These are phyloP conservation scores for Porcisia hertigi DNA, from an alignment of 208 protist species.

Conservation along the genomic window DNA sequence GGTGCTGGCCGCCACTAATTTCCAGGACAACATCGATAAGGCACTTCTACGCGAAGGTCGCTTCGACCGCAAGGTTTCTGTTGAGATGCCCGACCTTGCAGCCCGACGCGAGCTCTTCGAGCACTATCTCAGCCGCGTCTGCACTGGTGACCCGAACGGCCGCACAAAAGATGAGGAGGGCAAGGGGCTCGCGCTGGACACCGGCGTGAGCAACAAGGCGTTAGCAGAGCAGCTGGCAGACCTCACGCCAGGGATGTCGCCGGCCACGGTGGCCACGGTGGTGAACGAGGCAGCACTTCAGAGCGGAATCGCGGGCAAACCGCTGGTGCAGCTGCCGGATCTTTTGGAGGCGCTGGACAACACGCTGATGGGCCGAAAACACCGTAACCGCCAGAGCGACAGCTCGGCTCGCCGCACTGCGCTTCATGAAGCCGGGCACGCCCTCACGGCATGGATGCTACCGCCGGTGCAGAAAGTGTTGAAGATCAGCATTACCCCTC, in stretches of 20 bases:
- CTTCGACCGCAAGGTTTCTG: constrained; percentile 87
- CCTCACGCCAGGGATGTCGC: constrained; percentile 89
- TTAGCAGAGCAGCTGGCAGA: constrained; percentile 55
- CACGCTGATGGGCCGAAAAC: constrained; percentile 79
- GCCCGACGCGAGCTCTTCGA: constrained; percentile 84
- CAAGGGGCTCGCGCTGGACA: constrained; percentile 46
- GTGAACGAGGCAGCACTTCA: constrained; percentile 96
- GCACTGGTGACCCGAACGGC: constrained; percentile 80
- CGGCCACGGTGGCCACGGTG: constrained; percentile 96
- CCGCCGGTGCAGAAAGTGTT: constrained; percentile 70
- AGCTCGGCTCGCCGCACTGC: constrained; percentile 62
- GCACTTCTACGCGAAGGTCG: constrained; percentile 87
- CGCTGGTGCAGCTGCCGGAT: constrained; percentile 63
- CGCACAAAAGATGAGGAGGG: constrained; percentile 62
- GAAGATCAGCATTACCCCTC: constrained; percentile 85
- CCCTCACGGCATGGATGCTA: constrained; percentile 78
- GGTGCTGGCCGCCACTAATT: constrained; percentile 97
- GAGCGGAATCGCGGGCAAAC: constrained; percentile 81
- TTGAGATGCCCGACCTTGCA: constrained; percentile 86
- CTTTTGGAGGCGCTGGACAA: constrained; percentile 86
- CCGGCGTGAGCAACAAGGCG: constrained; percentile 61
- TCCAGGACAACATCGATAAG: constrained; percentile 95
- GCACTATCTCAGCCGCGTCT: constrained; percentile 80
- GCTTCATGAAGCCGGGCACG: constrained; percentile 79
- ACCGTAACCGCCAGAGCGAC: constrained; percentile 77